phyloP scores from a whole-genome alignment of 306 rosid species.

The Trifolium fragiferum region DNA sequence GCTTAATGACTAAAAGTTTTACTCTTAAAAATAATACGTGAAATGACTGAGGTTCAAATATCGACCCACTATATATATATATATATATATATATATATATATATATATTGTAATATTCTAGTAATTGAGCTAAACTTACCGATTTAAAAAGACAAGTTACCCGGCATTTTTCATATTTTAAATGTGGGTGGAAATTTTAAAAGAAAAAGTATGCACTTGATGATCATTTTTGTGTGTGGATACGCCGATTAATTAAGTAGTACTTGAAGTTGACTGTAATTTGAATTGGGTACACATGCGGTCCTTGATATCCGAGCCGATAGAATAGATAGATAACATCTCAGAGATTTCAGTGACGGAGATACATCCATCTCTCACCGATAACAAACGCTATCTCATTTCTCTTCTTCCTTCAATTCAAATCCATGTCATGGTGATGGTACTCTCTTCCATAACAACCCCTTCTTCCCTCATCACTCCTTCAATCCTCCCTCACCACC shows the following conservation, averaged over 20 bases:
- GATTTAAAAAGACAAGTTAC: no score
- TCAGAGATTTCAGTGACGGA: constrained; percentile 7
- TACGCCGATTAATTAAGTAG: no score
- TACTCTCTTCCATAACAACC: constrained; percentile 34
- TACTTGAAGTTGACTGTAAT: not conserved
- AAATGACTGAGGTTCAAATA: no score
- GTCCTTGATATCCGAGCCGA: not conserved
- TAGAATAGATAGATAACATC: constrained; percentile 11
- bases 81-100: no score
- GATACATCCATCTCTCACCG: not conserved
- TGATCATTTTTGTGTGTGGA: not conserved
- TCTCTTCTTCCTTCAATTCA: not conserved
- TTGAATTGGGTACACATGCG: constrained; percentile 8
- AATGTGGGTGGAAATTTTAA: not conserved
- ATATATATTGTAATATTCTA: no score
- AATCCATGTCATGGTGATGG: constrained; percentile 37
- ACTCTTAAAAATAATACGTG: no score
- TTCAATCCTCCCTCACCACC: constrained; percentile 38
- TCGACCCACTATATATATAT: no score
- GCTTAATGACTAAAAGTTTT: no score
- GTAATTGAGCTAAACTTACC: no score
- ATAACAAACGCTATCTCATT: constrained; percentile 22
- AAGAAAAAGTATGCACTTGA: not conserved
- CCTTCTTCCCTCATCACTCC: constrained; percentile 30
- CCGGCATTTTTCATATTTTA: no score